phyloP scores from a whole-genome alignment of 1,284 basidiomycete species.

The Pseudozyma hubeiensis region DNA sequence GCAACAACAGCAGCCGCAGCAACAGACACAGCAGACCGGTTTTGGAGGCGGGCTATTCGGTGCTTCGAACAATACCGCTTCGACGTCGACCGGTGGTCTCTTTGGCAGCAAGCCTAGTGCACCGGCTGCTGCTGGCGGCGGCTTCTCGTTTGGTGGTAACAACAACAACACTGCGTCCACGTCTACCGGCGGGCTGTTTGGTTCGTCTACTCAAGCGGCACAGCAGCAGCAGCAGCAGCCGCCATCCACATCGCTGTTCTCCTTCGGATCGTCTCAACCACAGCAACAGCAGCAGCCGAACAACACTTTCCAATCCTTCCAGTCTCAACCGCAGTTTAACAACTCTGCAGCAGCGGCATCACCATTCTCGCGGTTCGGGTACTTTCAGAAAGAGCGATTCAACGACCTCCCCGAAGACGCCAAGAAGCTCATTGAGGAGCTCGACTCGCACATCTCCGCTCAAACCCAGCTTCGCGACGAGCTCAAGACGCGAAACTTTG shows the following conservation, averaged over 20 bases:
- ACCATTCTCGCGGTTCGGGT: constrained; percentile 56
- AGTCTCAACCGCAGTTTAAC: constrained; percentile 18
- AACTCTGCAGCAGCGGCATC: constrained; percentile 28
- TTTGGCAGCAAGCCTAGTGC: constrained; percentile 32
- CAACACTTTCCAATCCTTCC: constrained; percentile 10
- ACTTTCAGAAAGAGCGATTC: constrained; percentile 65
- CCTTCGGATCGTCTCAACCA: constrained; percentile 18
- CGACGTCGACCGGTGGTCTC: constrained; percentile 24
- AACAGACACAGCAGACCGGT: constrained; percentile 22
- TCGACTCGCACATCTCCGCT: constrained; percentile 53
- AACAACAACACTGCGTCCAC: constrained; percentile 30
- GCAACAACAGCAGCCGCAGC: constrained; percentile 21
- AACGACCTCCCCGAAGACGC: constrained; percentile 65
- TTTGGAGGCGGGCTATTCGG: constrained; percentile 38
- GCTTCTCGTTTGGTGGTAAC: constrained; percentile 44
- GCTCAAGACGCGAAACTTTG: constrained; percentile 54
- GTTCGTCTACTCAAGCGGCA: constrained; percentile 15
- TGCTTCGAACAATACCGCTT: constrained; percentile 20
- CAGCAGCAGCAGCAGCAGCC: constrained; percentile 28
- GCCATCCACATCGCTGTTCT: constrained; percentile 20
- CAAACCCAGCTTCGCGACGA: constrained; percentile 57
- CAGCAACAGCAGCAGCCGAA: constrained; percentile 24
- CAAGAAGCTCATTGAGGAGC: constrained; percentile 60
- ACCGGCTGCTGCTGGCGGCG: constrained; percentile 26
- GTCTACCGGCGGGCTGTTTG: constrained; percentile 22